These are phyloP conservation scores for Russula sp. DNA, from an alignment of 768 basidiomycete genomes.

Conservation along the genomic window DNA sequence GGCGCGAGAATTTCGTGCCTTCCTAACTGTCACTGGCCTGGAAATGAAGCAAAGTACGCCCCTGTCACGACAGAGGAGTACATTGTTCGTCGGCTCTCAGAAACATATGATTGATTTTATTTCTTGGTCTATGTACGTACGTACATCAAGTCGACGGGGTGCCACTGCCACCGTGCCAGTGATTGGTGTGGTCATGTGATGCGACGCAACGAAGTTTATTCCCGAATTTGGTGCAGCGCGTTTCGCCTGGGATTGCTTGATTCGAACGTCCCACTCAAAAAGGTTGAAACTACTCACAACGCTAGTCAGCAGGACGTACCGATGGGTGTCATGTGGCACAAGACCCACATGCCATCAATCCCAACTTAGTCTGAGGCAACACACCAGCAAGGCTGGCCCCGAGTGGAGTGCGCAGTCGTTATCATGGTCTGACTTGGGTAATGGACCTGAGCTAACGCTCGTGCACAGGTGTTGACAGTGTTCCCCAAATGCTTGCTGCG, in stretches of 20 bases:
- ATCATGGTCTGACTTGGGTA: no score
- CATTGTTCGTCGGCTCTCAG: slow-evolving; percentile 63
- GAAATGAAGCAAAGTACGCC: slow-evolving; percentile 54
- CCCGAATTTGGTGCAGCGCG: not conserved
- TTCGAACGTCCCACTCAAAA: no score
- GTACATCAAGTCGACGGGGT: not conserved
- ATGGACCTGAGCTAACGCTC: not conserved
- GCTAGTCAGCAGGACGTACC: no score
- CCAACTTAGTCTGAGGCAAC: no score
- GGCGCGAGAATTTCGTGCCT: slow-evolving; percentile 62
- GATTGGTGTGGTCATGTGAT: slow-evolving; percentile 22
- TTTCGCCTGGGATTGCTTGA: not conserved
- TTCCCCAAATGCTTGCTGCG: no score
- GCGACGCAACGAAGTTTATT: slow-evolving; percentile 24
- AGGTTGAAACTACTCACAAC: no score
- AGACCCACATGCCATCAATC: no score
- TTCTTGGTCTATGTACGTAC: not conserved
- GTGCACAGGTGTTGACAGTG: no score
- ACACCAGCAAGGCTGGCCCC: no score
- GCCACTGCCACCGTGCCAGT: no score
- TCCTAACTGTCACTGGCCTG: slow-evolving; percentile 54
- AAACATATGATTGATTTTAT: slow-evolving; percentile 40
- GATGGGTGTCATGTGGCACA: no score
- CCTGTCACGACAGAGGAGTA: slow-evolving; percentile 69
- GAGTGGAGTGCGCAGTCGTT: no score